Percentiles rank a stretch among this genome's conserved stretches.
phyloP scores from a whole-genome alignment of 108 stramenopile species.

The Schizochytrium sp. region DNA sequence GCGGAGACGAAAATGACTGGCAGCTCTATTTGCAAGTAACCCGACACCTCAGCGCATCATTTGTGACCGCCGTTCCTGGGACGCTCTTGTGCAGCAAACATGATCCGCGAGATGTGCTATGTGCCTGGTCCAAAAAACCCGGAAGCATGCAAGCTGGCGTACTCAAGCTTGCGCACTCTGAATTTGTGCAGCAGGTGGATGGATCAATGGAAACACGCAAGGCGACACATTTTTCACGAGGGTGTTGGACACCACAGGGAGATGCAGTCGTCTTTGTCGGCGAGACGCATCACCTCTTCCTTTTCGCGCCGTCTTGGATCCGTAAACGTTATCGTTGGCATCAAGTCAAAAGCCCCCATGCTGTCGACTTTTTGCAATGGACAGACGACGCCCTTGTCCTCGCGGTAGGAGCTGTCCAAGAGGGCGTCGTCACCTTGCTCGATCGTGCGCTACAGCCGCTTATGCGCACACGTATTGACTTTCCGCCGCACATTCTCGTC shows the following conservation, averaged over 20 bases:
- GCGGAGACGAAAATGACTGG: background rate
- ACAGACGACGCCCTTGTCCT: background rate
- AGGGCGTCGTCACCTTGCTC: background rate
- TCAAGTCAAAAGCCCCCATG: too few relatives aligned
- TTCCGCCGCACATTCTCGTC: background rate
- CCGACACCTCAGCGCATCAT: background rate
- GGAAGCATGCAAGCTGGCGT: background rate
- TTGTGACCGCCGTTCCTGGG: background rate
- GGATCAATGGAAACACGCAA: background rate
- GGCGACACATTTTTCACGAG: background rate
- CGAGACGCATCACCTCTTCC: background rate
- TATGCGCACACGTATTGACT: background rate
- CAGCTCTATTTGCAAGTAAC: background rate
- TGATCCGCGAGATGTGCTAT: background rate
- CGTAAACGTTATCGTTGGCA: background rate
- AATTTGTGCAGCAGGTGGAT: background rate
- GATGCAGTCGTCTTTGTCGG: background rate
- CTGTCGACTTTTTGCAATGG: background rate
- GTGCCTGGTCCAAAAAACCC: background rate
- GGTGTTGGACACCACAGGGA: background rate
- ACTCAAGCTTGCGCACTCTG: background rate
- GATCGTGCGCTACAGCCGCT: background rate
- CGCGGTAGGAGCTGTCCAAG: background rate
- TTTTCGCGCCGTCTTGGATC: background rate
- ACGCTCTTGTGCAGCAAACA: background rate